Evolutionary conservation across 441 rosid genomes (phyloP), one percentile per base, ranked within the genome.

Genomic region (Gossypium davidsonii): DNA sequence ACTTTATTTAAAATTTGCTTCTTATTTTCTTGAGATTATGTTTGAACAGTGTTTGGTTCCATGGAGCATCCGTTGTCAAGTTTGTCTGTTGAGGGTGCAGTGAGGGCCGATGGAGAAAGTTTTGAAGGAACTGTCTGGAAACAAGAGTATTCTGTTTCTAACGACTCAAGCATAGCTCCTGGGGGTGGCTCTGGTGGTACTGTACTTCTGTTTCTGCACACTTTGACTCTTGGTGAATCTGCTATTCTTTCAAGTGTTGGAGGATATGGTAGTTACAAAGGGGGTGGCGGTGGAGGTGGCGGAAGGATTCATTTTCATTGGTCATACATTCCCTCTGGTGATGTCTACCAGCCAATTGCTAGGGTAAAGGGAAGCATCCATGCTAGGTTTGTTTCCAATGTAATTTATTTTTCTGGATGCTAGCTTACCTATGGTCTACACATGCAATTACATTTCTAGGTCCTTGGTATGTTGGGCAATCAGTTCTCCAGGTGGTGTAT

Each of bases 161-260:
- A 88, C 72, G 73, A 69, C 65, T 81, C 86, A 56, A 74, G 17
- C 72, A 74, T 84, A 51, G 88, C 83, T 72, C 95, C 98, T 70
- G 99, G 98, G 20, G 99, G 98, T 80, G 99, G 97, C 75, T 96
- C 99, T 55, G 99, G 99, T 60, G 99, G 99, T 82, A 88, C 97
- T 59, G 77, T 96, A 49, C 90, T 96, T 76, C 63, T 94, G 81
- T 96, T 96, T 81, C 77, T 94, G 85, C 89, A 79, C 20, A 74
- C 84, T 6, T 84, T 96, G 75, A 84, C 80, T 79, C 78, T 91
- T 76, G 86, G 84, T 6, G 83, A 85, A 74, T 77, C 85, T 81
- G 96, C 98, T 75, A n/a, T 82, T 79, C 92, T 96, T 82, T 96
- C 99, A 60, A 91, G 88, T 85, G 86, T 74, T 75, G 99, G 99